Evolutionary conservation across 2,329 filamentous ascomycete genomes (phyloP).

Genomic region (Ophiosphaerella narmari): DNA sequence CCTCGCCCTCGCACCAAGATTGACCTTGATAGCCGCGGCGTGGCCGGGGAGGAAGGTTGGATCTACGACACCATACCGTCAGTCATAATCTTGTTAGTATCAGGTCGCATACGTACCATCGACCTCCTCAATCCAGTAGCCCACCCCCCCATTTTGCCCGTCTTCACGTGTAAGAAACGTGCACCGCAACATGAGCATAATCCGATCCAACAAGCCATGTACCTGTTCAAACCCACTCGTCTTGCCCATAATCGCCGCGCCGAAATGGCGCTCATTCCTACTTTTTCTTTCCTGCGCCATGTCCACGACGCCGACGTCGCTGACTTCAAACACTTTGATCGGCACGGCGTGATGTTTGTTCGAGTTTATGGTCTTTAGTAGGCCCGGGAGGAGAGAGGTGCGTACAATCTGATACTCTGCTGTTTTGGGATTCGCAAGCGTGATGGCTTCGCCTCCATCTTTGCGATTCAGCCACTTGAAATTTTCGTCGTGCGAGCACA

Average conservation of each 20-base stretch:
- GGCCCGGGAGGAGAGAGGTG: slow-evolving; percentile 81
- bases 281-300: slow-evolving; percentile 76
- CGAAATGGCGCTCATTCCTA: slow-evolving; percentile 92
- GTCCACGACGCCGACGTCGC: slow-evolving; percentile 92
- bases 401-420: slow-evolving; percentile 91
- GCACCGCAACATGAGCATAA: slow-evolving; percentile 89
- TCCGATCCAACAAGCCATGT: slow-evolving; percentile 87
- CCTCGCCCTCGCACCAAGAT: slow-evolving; percentile 72
- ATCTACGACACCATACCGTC: slow-evolving; percentile 52
- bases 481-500: slow-evolving; percentile 98
- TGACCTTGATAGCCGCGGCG: slow-evolving; percentile 80
- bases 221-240: slow-evolving; percentile 93
- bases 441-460: slow-evolving; percentile 82
- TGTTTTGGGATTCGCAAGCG: slow-evolving; percentile 90
- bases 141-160: slow-evolving; percentile 58
- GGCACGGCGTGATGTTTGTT: slow-evolving; percentile 88
- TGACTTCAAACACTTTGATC: slow-evolving; percentile 90
- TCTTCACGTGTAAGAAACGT: slow-evolving; percentile 80
- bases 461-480: slow-evolving; percentile 91
- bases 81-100: too few relatives aligned
- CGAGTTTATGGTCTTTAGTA: slow-evolving; percentile 91
- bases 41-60: slow-evolving; percentile 91
- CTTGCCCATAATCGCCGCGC: slow-evolving; percentile 95
- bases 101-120: slow-evolving; percentile 60
- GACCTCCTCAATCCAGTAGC: slow-evolving; percentile 94